Evolutionary conservation across 1,284 basidiomycete species (phyloP).

Genomic region (Acaromyces ingoldii): DNA sequence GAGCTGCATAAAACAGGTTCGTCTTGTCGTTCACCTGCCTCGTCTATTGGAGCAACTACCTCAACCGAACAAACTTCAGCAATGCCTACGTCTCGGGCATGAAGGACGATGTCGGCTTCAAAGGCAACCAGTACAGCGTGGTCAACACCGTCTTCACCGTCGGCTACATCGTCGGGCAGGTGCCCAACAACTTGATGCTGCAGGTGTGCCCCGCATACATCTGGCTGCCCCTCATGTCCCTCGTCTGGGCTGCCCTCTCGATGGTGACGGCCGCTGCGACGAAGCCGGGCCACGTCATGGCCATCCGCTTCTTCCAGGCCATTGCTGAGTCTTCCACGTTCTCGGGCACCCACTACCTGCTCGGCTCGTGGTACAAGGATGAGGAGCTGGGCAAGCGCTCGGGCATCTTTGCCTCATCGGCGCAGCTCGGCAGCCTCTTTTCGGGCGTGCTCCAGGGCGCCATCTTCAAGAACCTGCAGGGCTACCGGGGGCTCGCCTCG

Average conservation of each 20-base stretch:
- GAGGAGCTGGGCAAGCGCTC: conserved; percentile 66
- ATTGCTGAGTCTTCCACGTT: conserved; percentile 62
- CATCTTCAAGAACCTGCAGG: conserved; percentile 62
- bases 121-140: conserved; percentile 65
- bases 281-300: conserved; percentile 59
- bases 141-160: conserved; percentile 54
- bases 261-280: conserved; percentile 22
- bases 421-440: conserved; percentile 59
- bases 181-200: conserved; percentile 46
- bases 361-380: conserved; percentile 70
- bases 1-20: too few species aligned
- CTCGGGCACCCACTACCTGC: conserved; percentile 59
- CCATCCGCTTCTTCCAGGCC: conserved; percentile 69
- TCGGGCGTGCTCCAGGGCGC: conserved; percentile 67
- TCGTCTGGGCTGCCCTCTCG: conserved; percentile 37
- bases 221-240: conserved; percentile 31
- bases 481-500: conserved; percentile 60
- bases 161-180: conserved; percentile 41
- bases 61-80: conserved; percentile 30
- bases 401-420: conserved; percentile 67
- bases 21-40: conserved; percentile 31
- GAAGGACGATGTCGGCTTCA: conserved; percentile 69
- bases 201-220: conserved; percentile 37
- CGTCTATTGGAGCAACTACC: conserved; percentile 26
- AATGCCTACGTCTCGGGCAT: conserved; percentile 68